phyloP scores from a whole-genome alignment of 495 filamentous ascomycete genomes.

The Penicillium salamii region DNA sequence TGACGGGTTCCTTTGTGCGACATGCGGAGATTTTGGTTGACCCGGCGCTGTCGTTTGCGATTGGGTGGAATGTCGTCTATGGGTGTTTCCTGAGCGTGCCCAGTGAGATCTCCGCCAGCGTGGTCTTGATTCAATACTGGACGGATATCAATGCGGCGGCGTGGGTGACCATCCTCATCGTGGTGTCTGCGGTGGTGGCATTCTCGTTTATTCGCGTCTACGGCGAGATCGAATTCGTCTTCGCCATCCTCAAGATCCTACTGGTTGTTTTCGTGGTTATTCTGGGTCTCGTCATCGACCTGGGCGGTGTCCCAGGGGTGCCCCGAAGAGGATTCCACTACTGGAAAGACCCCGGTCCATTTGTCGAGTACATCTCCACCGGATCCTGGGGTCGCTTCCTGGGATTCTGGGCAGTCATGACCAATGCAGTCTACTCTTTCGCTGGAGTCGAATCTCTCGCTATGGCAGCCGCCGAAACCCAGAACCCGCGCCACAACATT shows the following conservation, averaged over 20 bases:
- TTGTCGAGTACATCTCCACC: conserved; percentile 44
- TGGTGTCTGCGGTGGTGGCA: conserved; percentile 51
- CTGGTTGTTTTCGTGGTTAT: conserved; percentile 52
- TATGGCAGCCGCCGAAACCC: conserved; percentile 50
- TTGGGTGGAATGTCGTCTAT: conserved; percentile 57
- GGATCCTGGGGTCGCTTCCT: conserved; percentile 47
- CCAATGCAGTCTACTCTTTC: conserved; percentile 57
- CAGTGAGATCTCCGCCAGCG: conserved; percentile 59
- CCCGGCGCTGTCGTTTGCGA: conserved; percentile 57
- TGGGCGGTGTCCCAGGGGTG: conserved; percentile 36
- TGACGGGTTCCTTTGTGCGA: conserved; percentile 49
- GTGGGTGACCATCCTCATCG: conserved; percentile 55
- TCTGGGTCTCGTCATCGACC: conserved; percentile 44
- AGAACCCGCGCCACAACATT: conserved; percentile 41
- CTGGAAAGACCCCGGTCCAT: conserved; percentile 52
- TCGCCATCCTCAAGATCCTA: conserved; percentile 46
- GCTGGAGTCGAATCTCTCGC: conserved; percentile 53
- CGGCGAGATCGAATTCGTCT: conserved; percentile 42
- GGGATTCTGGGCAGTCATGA: conserved; percentile 60
- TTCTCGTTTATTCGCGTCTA: conserved; percentile 50
- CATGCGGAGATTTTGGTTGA: conserved; percentile 50
- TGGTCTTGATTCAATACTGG: conserved; percentile 60
- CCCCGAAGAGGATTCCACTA: conserved; percentile 42
- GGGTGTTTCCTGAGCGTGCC: conserved; percentile 61
- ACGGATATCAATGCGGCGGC: conserved; percentile 49